phyloP scores from a whole-genome alignment of 2,329 filamentous ascomycete genomes.

The Cyanodermella asteris region DNA sequence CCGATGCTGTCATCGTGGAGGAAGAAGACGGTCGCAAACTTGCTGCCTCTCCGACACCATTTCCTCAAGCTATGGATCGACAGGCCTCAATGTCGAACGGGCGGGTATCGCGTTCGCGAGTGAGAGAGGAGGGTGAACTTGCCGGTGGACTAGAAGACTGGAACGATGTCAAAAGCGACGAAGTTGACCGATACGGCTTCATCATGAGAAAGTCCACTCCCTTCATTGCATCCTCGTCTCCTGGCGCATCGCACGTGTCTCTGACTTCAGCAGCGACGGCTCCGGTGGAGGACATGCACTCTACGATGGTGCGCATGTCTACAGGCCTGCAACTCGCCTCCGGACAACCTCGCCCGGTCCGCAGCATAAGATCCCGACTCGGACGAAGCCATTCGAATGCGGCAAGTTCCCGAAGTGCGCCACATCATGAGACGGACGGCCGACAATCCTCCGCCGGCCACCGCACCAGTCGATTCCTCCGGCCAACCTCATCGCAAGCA shows the following conservation, averaged over 20 bases:
- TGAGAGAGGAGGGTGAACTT: slow-evolving; percentile 30
- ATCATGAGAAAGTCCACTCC: too few species aligned
- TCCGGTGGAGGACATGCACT: too few species aligned
- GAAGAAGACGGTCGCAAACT: neutral
- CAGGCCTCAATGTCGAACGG: neutral
- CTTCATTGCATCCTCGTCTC: too few species aligned
- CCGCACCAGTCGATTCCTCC: slow-evolving; percentile 20
- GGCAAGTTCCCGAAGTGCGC: slow-evolving; percentile 23
- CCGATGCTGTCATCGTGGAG: slow-evolving; percentile 12
- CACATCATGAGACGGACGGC: slow-evolving; percentile 11
- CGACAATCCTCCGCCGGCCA: slow-evolving; percentile 17
- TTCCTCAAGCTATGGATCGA: slow-evolving; percentile 11
- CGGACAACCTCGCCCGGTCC: slow-evolving; percentile 31
- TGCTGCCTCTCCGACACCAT: slow-evolving; percentile 17
- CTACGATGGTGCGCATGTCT: slow-evolving; percentile 34
- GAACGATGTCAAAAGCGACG: slow-evolving; percentile 34
- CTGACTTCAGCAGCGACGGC: slow-evolving; percentile 3
- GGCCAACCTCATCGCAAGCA: slow-evolving; percentile 25
- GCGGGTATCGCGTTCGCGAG: neutral
- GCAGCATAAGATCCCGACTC: too few species aligned
- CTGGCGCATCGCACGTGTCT: slow-evolving; percentile 9
- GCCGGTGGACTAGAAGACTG: slow-evolving; percentile 45
- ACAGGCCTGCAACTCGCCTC: slow-evolving; percentile 35
- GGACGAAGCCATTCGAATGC: slow-evolving; percentile 20
- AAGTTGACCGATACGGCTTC: slow-evolving; percentile 45